phyloP scores from a whole-genome alignment of 306 rosid genomes.

The Chamaecrista fasciculata region DNA sequence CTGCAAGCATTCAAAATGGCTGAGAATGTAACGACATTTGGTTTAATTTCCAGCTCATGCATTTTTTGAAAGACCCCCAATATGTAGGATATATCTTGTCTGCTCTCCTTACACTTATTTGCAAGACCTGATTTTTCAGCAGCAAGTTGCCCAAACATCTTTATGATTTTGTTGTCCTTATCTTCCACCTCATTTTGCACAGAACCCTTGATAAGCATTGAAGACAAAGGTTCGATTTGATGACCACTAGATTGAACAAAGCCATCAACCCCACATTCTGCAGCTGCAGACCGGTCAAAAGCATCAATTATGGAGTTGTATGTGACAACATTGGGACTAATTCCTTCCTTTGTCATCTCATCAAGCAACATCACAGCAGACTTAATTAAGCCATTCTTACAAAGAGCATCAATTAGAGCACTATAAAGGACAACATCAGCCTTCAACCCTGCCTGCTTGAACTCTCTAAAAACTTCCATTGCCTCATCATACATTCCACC shows the following conservation, averaged over 20 bases:
- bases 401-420: slow-evolving; percentile 70
- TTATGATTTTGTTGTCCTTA: slow-evolving; percentile 29
- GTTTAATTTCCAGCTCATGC: slow-evolving; percentile 48
- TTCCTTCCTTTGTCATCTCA: slow-evolving; percentile 82
- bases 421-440: slow-evolving; percentile 89
- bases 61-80: slow-evolving; percentile 65
- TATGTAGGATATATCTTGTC: slow-evolving; percentile 34
- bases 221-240: slow-evolving; percentile 19
- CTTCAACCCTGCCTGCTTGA: slow-evolving; percentile 63
- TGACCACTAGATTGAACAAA: slow-evolving; percentile 19
- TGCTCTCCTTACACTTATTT: slow-evolving; percentile 36
- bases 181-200: slow-evolving; percentile 8
- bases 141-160: slow-evolving; percentile 52
- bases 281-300: slow-evolving; percentile 47
- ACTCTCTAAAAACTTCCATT: slow-evolving; percentile 63
- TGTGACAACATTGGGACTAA: slow-evolving; percentile 83
- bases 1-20: slow-evolving; percentile 97
- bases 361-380: slow-evolving; percentile 79
- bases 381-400: slow-evolving; percentile 67
- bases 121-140: slow-evolving; percentile 52
- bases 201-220: slow-evolving; percentile 17
- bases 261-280: slow-evolving; percentile 35
- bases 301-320: slow-evolving; percentile 83
- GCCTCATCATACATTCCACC: slow-evolving; percentile 75
- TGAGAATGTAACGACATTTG: slow-evolving; percentile 62